Base-by-base conservation (phyloP, 2,329 filamentous ascomycete genomes). In the Fusarium tanahbumbuense region DNA sequence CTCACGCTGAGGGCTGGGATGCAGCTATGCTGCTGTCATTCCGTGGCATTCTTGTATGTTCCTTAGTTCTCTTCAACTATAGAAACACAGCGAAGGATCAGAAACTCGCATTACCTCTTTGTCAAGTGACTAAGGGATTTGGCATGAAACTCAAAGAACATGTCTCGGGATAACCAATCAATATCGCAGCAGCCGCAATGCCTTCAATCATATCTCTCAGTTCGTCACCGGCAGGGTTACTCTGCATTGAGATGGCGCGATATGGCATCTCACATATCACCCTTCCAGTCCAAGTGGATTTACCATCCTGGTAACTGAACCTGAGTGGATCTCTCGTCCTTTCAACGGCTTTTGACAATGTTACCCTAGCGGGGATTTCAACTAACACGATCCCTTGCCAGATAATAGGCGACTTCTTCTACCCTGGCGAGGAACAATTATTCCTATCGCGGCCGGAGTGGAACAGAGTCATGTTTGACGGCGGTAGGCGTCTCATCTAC, bases 351-450 rank as follows among this genome's bases (percentile, higher is more conserved):
- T 64, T 64, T 64, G 54, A 30, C 66, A 66, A 74, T 75, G 56
- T 59, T 67, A 74, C 71, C 61, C 56, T 72, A 46, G 61, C 66
- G 58, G 67, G 62, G 47, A 37, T 53, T 56, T 50, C 59, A 44
- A 73, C 69, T 75, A 54, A 75, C 73, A 67, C 58, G 22, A 50
- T 61, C 60, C 57, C 67, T 60, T 60, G 52, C 30, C 62, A 82
- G 80, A 79, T 80, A 37, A 81, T 81, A 76, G 75, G 78, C 56
- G 76, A 78, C 49, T 70, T 83, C 50, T 82, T 83, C 67, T 79
- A 77, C 20, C 76, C 75, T n/a, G 62, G 66, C 20, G 73, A 75
- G 40, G 66, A 77, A 18, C 75, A 77, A 44, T 81, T 80, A 60
- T 82, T 83, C 64, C 74, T 82, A 8, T 74, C 76, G 28, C 73